Percentiles rank a stretch among this genome's conserved stretches.
Evolutionary conservation across 768 basidiomycete species (phyloP).

Genomic region (Trametopsis cervina): DNA sequence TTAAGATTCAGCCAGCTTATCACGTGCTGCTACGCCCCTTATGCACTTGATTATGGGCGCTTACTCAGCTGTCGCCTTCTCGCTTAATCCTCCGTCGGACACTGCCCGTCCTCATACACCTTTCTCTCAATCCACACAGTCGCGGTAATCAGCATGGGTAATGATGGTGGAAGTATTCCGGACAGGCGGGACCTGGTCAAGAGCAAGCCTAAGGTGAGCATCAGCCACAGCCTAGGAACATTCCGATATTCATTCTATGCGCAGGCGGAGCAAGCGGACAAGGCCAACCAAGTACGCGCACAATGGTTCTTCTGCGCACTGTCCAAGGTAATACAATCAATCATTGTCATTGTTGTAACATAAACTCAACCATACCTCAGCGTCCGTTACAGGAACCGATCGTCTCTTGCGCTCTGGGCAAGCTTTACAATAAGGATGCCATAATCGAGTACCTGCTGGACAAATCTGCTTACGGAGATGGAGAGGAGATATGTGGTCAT

Average conservation of each 20-base stretch:
- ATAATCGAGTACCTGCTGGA: conserved; percentile 88
- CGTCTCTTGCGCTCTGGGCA: conserved; percentile 88
- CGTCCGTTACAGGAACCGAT: conserved; percentile 82
- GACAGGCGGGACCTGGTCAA: conserved; percentile 75
- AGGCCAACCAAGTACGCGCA: conserved; percentile 81
- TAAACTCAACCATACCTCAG: conserved; percentile 36
- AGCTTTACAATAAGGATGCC: conserved; percentile 94
- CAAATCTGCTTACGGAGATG: conserved; percentile 80
- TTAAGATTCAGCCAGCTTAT: too few species aligned
- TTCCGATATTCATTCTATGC: conserved; percentile 5
- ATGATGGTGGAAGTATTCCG: conserved; percentile 86
- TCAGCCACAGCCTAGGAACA: too few species aligned
- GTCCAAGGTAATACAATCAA: conserved; percentile 63
- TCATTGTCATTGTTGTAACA: neutral
- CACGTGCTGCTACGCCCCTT: neutral
- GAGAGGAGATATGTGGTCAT: conserved; percentile 88
- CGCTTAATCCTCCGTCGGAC: neutral
- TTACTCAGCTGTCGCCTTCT: neutral
- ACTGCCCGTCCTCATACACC: neutral
- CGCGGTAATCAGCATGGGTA: conserved; percentile 55
- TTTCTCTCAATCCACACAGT: neutral
- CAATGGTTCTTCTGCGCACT: conserved; percentile 92
- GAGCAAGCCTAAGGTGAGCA: conserved; percentile 58
- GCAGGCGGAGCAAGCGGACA: conserved; percentile 83
- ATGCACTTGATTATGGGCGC: too few species aligned